Conservation (phyloP, 2,329 filamentous ascomycete genomes). For the Colletotrichum sp. region DNA sequence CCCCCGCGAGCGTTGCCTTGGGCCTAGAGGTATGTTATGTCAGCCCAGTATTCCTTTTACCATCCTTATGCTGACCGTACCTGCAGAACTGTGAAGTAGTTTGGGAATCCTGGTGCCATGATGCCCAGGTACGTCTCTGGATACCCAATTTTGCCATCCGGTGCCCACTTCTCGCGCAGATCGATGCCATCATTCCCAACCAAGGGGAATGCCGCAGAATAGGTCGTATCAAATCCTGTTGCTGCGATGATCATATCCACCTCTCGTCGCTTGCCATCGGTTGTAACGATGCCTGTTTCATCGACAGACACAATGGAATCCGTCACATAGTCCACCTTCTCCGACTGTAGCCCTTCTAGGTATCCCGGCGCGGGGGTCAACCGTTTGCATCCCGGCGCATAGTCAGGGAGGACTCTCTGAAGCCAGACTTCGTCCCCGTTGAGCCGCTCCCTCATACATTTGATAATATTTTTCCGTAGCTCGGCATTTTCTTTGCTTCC, state of each 20-base stretch:
- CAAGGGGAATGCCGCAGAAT: neutral
- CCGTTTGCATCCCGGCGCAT: neutral
- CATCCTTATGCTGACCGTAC: neutral
- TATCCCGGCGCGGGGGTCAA: neutral
- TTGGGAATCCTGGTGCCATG: neutral
- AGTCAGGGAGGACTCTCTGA: neutral
- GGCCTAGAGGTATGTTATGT: neutral
- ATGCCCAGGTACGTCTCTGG: neutral
- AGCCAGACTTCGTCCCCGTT: neutral
- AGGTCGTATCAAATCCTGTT: neutral
- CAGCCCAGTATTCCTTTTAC: accelerated
- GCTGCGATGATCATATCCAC: neutral
- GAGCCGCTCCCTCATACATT: neutral
- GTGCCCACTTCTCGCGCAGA: neutral
- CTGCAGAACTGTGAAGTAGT: neutral
- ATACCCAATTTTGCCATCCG: neutral
- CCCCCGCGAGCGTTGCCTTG: neutral
- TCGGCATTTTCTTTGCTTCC: neutral
- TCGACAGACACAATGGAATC: neutral
- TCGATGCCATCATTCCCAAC: neutral
- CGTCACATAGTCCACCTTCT: neutral
- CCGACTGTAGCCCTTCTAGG: neutral
- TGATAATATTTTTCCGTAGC: neutral
- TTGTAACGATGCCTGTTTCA: neutral
- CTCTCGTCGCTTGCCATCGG: neutral